Percentiles rank a stretch among this genome's conserved stretches.
Conservation (phyloP, 352 stramenopile species). For the Sclerospora graminicola region DNA sequence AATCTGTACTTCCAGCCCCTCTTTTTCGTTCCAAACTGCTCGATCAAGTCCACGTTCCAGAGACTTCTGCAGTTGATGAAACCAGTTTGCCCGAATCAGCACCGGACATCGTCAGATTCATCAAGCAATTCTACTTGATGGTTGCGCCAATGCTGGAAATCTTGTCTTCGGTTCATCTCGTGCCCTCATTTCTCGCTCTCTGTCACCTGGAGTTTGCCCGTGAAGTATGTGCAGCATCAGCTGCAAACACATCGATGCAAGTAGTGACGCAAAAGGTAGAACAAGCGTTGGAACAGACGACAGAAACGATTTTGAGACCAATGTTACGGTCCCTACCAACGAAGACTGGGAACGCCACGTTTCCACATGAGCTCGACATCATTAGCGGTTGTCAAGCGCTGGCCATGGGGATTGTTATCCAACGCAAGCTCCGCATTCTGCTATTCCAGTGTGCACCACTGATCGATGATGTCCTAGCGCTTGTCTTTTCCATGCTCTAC, state of each 20-base stretch:
- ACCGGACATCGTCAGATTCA: conserved; percentile 14
- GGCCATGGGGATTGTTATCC: conserved; percentile 32
- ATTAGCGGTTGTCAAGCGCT: conserved; percentile 28
- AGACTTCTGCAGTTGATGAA: neutral
- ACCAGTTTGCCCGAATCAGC: neutral
- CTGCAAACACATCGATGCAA: conserved; percentile 28
- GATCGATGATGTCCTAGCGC: conserved; percentile 29
- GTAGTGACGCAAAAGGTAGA: conserved; percentile 34
- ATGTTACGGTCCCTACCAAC: conserved; percentile 19
- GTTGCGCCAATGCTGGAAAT: conserved; percentile 13
- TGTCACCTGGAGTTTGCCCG: conserved; percentile 41
- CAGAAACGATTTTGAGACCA: conserved; percentile 23
- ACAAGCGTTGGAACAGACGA: conserved; percentile 18
- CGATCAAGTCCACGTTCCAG: neutral
- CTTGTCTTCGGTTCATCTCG: conserved; percentile 9
- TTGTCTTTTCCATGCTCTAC: conserved; percentile 41
- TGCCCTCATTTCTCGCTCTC: conserved; percentile 20
- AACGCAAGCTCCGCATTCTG: conserved; percentile 40
- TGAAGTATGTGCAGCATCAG: conserved; percentile 21
- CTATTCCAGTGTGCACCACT: conserved; percentile 28
- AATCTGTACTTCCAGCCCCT: conserved; percentile 19
- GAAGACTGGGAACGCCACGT: neutral
- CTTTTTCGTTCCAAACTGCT: conserved; percentile 15
- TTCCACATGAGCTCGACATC: conserved; percentile 26
- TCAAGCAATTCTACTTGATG: conserved; percentile 21